Evolutionary conservation across 768 basidiomycete species (phyloP), one percentile per base, ranked within the genome.

Genomic region (Kwoniella bestiolae): DNA sequence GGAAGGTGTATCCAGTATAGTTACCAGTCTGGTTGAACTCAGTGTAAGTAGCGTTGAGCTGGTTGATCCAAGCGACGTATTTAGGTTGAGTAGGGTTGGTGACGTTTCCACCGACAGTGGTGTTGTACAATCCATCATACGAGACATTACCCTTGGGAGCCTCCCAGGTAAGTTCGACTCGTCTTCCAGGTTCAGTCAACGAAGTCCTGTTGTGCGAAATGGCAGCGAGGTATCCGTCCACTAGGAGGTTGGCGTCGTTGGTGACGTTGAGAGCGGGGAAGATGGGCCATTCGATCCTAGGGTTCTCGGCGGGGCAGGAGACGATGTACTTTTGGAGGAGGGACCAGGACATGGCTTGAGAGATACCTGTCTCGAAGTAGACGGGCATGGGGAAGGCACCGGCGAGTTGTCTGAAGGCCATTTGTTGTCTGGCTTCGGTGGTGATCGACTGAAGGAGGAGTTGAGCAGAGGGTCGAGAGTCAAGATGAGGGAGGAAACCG

Each of bases 311-410:
- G 0, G 87, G 87, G 76, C 88, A 89, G 4, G 76, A 78, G 2
- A 82, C 70, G 73, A 88, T 82, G 74, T 85, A 86, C 0, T 84
- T 86, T 14, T 85, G 82, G 5, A 88, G 81, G 12, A 87, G 79
- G 5, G 87, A 86, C 88, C 87, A 88, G 0, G 84, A 83, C 86
- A 86, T 87, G 7, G 84, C 81, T 73, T 88, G 88, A 2, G 87
- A 86, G 70, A 88, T 85, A 34, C 85, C 85, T 21, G 77, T 74
- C 65, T 84, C 83, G 74, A 87, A 87, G 81, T 82, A 86, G 52
- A 82, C 76, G 44, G 86, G 85, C 85, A 87, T 86, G 0, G 87
- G 87, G n/a, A 85, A 73, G 23, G 77, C 77, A 0, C 87, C 87
- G 56, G 86, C 83, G 51, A 87, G 84, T 78, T 89, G 87, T 4